Evolutionary conservation across 306 rosid species (phyloP), one percentile per base, ranked within the genome.

Genomic region (Bauhinia variegata): DNA sequence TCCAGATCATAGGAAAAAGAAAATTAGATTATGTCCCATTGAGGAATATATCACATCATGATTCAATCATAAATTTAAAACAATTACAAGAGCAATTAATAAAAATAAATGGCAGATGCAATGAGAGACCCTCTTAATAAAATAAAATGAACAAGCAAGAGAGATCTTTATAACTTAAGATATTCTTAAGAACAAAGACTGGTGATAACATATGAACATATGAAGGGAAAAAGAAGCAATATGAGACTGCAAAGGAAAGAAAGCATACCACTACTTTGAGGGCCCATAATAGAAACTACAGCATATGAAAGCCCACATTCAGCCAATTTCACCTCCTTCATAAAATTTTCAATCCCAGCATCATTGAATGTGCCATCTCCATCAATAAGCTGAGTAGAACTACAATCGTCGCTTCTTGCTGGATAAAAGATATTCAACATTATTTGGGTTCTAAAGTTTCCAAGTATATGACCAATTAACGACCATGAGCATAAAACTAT

Each of bases 301-400:
- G 99, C 97, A 66, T 95, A 95, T 0, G 97, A 95, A 72, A 95
- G 99, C 59, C 99, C 99, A 51, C 99, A 95, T 75, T 88, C 99
- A 11, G 73, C 63, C 85, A 91, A 71, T 67, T 83, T 95, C 74
- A 91, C 89, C 72, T 86, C 92, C 84, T 91, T 86, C 80, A 86
- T 85, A 41, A 95, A 88, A 7, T 0, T 78, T 3, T 91, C 99
- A 18, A 95, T 50, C 60, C 97, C 99, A 7, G 78, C 9, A 50
- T 30, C 82, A 70, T 95, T 95, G 87, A 91, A 88, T 63, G 1
- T 13, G 14, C 99, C 99, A 55, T 95, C 97, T 68, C 99, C 99
- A 54, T 95, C 99, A 55, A 95, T 82, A 69, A 95, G 91, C 79
- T 95, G 99, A 80, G 96, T 87, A 23, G 97, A 86, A 80, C 86